phyloP scores from a whole-genome alignment of 2,329 filamentous ascomycete genomes.

The Colletotrichum graminicola region DNA sequence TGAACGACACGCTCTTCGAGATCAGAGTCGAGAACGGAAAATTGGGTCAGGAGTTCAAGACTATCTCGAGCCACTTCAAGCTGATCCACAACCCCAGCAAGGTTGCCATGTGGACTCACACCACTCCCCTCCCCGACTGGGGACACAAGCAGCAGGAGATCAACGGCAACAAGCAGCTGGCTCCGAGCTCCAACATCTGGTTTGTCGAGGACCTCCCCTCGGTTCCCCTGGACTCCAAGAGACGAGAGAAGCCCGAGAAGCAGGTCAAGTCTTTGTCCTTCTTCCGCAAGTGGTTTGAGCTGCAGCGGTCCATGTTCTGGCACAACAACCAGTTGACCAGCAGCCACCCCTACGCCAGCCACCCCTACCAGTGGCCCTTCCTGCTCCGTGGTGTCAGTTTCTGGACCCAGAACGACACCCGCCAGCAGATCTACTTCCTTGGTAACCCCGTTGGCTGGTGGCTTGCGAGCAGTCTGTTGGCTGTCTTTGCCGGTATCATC shows the following conservation, averaged over 20 bases:
- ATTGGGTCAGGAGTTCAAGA: constrained; percentile 85
- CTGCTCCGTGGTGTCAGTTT: constrained; percentile 96
- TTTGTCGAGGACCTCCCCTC: constrained; percentile 92
- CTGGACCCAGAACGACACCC: constrained; percentile 97
- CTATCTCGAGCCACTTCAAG: constrained; percentile 93
- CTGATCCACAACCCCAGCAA: constrained; percentile 94
- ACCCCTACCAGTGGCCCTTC: constrained; percentile 98
- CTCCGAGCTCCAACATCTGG: constrained; percentile 93
- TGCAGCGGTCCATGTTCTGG: constrained; percentile 98
- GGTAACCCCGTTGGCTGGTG: constrained; percentile 98
- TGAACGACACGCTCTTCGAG: constrained; percentile 94
- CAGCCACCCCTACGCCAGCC: constrained; percentile 94
- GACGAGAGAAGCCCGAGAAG: constrained; percentile 80
- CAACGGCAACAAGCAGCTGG: constrained; percentile 97
- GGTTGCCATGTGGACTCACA: constrained; percentile 99
- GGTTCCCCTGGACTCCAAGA: constrained; percentile 76
- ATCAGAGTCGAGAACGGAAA: constrained; percentile 91
- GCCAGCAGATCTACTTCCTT: constrained; percentile 98
- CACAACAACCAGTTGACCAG: constrained; percentile 99
- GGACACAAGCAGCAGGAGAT: constrained; percentile 97
- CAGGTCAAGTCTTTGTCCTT: constrained; percentile 89
- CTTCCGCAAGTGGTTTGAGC: constrained; percentile 93
- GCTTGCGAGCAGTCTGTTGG: constrained; percentile 91
- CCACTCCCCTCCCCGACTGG: constrained; percentile 96
- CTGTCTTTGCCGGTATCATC: constrained; percentile 92